These are phyloP conservation scores for Fusarium chlamydosporum DNA, from an alignment of 2,329 filamentous ascomycete species.

Conservation along the genomic window DNA sequence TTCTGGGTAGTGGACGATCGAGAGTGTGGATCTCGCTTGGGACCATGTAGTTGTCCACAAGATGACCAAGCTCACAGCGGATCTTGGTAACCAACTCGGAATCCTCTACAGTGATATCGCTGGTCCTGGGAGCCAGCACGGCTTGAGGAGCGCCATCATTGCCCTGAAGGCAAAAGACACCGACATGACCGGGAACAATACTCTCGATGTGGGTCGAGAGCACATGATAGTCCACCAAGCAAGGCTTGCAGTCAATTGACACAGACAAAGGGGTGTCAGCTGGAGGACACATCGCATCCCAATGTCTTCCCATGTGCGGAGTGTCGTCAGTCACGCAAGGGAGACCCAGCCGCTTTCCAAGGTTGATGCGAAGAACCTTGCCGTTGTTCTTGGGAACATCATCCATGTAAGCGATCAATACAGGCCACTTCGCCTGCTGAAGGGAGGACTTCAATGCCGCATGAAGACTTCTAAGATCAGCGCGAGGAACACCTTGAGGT, in stretches of 20 bases:
- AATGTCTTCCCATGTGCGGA: neutral
- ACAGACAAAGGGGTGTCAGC: neutral
- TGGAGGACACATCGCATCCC: conserved; percentile 2
- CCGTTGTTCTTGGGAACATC: conserved; percentile 29
- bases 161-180: conserved; percentile 1
- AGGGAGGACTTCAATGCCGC: conserved; percentile 9
- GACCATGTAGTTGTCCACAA: conserved; percentile 8
- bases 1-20: neutral
- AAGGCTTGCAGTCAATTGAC: neutral
- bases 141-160: neutral
- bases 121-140: neutral
- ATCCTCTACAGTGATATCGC: rapidly evolving
- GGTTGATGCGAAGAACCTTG: conserved; percentile 15
- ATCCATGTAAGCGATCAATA: conserved; percentile 5
- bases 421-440: conserved; percentile 17
- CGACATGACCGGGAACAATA: neutral
- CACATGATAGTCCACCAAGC: neutral
- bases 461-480: conserved; percentile 3
- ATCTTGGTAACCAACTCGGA: neutral
- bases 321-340: neutral
- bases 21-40: conserved; percentile 1
- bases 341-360: neutral
- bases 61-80: rapidly evolving
- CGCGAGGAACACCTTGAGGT: neutral
- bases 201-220: neutral